Evolutionary conservation across 495 filamentous ascomycete species (phyloP).

Genomic region (Penicillium daleae): DNA sequence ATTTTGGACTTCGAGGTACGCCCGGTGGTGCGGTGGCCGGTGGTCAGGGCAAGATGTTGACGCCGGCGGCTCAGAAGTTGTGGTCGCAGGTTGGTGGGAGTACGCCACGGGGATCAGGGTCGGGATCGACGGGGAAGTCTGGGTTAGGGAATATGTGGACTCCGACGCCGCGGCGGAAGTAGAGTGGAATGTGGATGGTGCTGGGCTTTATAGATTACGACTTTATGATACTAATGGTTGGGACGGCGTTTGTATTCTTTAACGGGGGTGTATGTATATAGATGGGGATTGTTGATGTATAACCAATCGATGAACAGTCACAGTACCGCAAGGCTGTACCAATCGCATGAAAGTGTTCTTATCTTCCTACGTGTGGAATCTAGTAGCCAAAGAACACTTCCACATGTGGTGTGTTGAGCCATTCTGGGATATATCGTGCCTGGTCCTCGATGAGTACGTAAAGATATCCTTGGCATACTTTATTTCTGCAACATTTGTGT

Average conservation of each 20-base stretch:
- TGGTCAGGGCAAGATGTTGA: constrained; percentile 41
- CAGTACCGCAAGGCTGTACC: background rate
- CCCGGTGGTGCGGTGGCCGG: constrained; percentile 18
- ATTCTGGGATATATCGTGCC: too few species aligned
- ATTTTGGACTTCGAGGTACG: constrained; percentile 59
- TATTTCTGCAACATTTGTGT: too few species aligned
- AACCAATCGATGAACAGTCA: background rate
- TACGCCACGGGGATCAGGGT: constrained; percentile 35
- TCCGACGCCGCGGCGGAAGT: constrained; percentile 52
- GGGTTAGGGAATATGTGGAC: constrained; percentile 59
- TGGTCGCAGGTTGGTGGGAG: constrained; percentile 66
- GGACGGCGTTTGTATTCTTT: background rate
- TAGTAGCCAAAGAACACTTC: too few species aligned
- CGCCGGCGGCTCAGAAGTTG: constrained; percentile 80
- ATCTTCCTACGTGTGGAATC: background rate
- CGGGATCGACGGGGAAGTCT: constrained; percentile 42
- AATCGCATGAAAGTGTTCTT: background rate
- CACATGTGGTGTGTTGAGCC: too few species aligned
- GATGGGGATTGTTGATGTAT: background rate
- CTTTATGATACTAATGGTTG: constrained; percentile 15
- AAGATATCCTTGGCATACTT: too few species aligned
- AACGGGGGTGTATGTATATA: background rate
- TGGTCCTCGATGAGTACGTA: too few species aligned
- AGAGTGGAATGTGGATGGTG: background rate
- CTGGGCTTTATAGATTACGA: background rate